Percentiles rank a stretch among this genome's conserved stretches.
Evolutionary conservation across 23 red algal species (phyloP).

Genomic region (Gracilaria caudata): DNA sequence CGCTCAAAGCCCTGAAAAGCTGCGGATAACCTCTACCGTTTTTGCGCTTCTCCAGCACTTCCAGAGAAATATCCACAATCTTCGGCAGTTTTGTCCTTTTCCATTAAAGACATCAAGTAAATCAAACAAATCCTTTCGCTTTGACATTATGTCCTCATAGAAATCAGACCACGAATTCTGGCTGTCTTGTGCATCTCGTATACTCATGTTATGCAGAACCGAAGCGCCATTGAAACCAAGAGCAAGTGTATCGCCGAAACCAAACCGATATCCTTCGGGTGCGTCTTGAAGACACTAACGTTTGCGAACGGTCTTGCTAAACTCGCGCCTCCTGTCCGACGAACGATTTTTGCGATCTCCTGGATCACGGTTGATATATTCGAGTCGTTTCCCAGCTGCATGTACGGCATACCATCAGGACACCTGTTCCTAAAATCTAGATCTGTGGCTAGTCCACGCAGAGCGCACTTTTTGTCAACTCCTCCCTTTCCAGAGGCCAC

Average conservation of each 20-base stretch:
- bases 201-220: background rate
- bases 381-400: constrained; percentile 26
- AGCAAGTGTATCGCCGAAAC: constrained; percentile 11
- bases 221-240: constrained; percentile 20
- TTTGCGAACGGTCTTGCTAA: background rate
- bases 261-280: background rate
- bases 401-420: constrained; percentile 32
- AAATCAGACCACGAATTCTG: constrained; percentile 12
- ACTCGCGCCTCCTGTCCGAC: background rate
- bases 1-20: constrained; percentile 13
- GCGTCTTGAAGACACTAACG: constrained; percentile 5
- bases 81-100: constrained; percentile 16
- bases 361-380: background rate
- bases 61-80: constrained; percentile 18
- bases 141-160: constrained; percentile 22
- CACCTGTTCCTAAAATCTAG: background rate
- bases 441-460: constrained; percentile 11
- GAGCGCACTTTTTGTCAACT: constrained; percentile 29
- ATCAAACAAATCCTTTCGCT: constrained; percentile 14
- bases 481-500: constrained; percentile 38
- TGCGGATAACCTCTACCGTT: constrained; percentile 2
- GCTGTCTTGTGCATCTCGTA: background rate
- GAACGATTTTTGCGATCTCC: constrained; percentile 8
- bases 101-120: background rate
- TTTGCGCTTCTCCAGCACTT: constrained; percentile 1